Evolutionary conservation across 441 rosid species (phyloP), one percentile per base, ranked within the genome.

Genomic region (Pelargonium australe): DNA sequence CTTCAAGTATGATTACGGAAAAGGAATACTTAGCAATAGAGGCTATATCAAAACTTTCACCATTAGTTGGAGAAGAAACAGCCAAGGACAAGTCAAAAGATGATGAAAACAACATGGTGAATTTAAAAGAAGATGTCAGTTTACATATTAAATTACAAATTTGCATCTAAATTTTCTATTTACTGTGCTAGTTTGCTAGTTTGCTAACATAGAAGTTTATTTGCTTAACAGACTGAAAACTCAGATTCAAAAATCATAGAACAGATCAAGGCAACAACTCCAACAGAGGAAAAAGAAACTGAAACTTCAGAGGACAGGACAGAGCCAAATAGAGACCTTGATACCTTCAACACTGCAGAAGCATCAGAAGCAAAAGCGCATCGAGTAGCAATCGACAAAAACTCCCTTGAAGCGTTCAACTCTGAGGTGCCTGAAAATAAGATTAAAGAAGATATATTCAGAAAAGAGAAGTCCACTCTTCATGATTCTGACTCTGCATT

Each of bases 111-210:
- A 51, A 63, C 57, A 14, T 5, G 4, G 17, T 53, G 34, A 58
- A 78, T 49, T 61, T 53, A 41, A 41, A 72, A 64, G 70, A 75
- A 68, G 72, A 75, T 79, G 88, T 76, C 43, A 73, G 65, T 43
- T 58, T 28, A 17, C 45, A 65, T 19, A 14, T 14, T 31, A 70
- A 63, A 44, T 47, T 19, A 45, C 31, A 19, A 17, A 14, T 6
- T 17, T 58, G 31, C 19, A 14, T 25, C 34, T 41, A 41, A 51
- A 67, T 14, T 45, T 43, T 67, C 20, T 2, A 11, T n/a, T 1
- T 63, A 8, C 66, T 28, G 28, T n/a, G n/a, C n/a, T n/a, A n/a
- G n/a, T n/a, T n/a, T 43, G n/a, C 20, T 44, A 43, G 5, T 9
- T 66, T 20, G 61, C 37, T 66, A 25, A 45, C 12, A 19, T 8